phyloP scores from a whole-genome alignment of 2,329 filamentous ascomycete genomes.

The Fusarium irregulare region DNA sequence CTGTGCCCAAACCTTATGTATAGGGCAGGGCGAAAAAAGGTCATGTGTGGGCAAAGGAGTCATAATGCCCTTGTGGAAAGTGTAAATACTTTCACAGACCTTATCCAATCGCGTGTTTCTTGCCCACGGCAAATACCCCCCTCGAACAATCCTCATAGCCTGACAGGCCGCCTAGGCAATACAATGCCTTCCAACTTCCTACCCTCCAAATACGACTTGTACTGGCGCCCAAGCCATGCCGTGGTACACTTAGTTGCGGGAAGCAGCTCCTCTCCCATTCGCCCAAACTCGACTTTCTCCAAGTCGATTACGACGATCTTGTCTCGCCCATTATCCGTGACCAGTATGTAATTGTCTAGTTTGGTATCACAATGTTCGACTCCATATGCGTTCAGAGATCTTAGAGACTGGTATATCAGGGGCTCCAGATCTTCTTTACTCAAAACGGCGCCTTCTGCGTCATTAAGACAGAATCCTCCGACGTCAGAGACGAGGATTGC shows the following conservation, averaged over 20 bases:
- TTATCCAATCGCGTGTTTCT: no score
- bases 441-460: not conserved
- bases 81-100: no score
- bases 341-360: not conserved
- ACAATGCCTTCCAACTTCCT: not conserved
- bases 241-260: no score
- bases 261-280: rapidly evolving
- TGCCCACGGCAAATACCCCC: not conserved
- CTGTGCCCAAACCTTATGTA: no score
- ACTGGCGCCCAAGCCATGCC: no score
- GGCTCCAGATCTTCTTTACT: not conserved
- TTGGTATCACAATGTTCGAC: rapidly evolving
- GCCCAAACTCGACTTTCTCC: rapidly evolving
- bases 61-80: no score
- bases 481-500: not conserved
- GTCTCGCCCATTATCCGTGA: not conserved
- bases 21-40: no score
- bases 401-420: not conserved
- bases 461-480: not conserved
- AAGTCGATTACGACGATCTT: not conserved
- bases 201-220: no score
- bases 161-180: not conserved
- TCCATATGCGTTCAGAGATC: not conserved
- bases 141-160: not conserved
- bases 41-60: no score